Base-by-base conservation (phyloP, 192 early-diverging fungal species). In the Rhizophlyctis rosea region DNA sequence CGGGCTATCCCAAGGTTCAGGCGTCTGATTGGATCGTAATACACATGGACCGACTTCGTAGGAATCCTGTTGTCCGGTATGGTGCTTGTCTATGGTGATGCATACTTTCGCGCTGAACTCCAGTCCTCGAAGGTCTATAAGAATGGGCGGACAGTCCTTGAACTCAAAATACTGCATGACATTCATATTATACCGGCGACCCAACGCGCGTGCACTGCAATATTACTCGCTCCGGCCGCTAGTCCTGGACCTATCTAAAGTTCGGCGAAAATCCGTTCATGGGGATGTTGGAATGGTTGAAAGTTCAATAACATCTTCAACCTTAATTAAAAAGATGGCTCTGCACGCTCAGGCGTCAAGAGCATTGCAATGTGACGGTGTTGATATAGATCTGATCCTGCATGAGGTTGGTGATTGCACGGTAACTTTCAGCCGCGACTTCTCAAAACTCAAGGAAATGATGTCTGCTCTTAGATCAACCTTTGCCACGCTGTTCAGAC, bases 161-260 rank as follows among this genome's bases (percentile, higher is more conserved):
- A n/a, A n/a, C 18, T 44, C 39, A 44, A 44, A 44, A 7, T 18
- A 44, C 39, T 7, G 7, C 39, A 18, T 18, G 9, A 7, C 7
- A 44, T 13, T 62, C 31, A 52, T 64, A 23, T 16, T 47, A 14
- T 64, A 47, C 31, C n/a, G 33, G 4, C 9, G 21, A 1, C 25
- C 62, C 3, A 55, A 54, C 30, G 14, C 51, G 16, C 31, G 62
- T 2, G 24, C 68, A 18, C 73, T 87, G 25, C 89, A 90, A 52
- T 90, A 87, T 59, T 67, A 86, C 14, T 87, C 86, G 16, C 70
- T 86, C 1, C 78, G 87, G 21, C 86, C 89, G 1, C 64, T 90
- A 7, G 73, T 79, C 16, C 63, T 90, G 2, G 89, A 90, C 61
- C 78, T 90, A 2, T 82, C 86, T 2, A 60, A 73, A 39, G 76